A percentile compares a stretch with the other conserved stretches of the same genome.
phyloP scores from a whole-genome alignment of 2,329 filamentous ascomycete genomes.

The Stemphylium vesicarium region DNA sequence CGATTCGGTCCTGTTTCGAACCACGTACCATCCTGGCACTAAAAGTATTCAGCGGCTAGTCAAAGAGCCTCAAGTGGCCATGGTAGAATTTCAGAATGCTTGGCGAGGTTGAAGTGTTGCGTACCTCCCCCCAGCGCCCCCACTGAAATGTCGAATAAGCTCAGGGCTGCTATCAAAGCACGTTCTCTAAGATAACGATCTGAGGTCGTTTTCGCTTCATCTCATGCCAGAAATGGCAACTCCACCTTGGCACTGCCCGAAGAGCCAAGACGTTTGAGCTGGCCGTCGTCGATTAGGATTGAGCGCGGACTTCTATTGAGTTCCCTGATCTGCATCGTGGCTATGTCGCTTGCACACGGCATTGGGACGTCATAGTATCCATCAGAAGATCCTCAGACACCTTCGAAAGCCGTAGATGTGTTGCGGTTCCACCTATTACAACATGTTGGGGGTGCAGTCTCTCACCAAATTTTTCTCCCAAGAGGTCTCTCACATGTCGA shows the following conservation, averaged over 20 bases:
- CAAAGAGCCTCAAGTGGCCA: constrained; percentile 23
- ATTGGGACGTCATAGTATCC: not conserved
- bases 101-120: constrained; percentile 42
- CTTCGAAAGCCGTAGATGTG: not conserved
- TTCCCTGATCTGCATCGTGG: constrained; percentile 9
- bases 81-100: constrained; percentile 33
- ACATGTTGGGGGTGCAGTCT: not conserved
- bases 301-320: constrained; percentile 13
- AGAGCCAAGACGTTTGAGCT: constrained; percentile 35
- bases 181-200: constrained; percentile 27
- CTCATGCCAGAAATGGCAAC: constrained; percentile 19
- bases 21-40: constrained; percentile 28
- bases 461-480: not conserved
- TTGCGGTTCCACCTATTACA: not conserved
- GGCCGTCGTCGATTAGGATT: constrained; percentile 15
- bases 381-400: too few species aligned
- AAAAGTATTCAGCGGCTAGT: constrained; percentile 33
- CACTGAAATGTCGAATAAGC: constrained; percentile 38
- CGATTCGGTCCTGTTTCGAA: constrained; percentile 39
- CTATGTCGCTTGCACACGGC: constrained; percentile 10
- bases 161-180: constrained; percentile 28
- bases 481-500: constrained; percentile 3
- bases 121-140: constrained; percentile 40
- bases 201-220: constrained; percentile 30
- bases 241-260: constrained; percentile 29